A percentile compares a stretch with the other conserved stretches of the same genome.
These are phyloP conservation scores for Curvularia verruculosa DNA, from an alignment of 2,329 filamentous ascomycete genomes.

Conservation along the genomic window DNA sequence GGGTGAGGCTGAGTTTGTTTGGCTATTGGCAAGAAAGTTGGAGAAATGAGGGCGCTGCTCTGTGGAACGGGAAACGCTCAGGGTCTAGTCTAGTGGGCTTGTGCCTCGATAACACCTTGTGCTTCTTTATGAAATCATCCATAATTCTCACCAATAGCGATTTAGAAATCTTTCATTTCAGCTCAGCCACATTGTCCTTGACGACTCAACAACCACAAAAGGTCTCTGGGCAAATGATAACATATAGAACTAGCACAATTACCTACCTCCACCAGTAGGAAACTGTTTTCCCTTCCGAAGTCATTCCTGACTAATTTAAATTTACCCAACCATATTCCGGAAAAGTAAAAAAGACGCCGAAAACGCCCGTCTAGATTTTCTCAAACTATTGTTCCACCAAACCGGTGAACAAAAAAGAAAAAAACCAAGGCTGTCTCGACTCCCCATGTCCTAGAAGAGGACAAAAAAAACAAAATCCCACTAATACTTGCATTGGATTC, in stretches of 20 bases:
- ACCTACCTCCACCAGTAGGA: not conserved
- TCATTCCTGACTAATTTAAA: not conserved
- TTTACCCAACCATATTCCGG: not conserved
- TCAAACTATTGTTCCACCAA: not conserved
- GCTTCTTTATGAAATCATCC: not conserved
- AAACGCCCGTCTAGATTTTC: not conserved
- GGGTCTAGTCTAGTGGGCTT: not conserved
- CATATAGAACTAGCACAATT: not conserved
- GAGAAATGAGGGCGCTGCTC: not conserved
- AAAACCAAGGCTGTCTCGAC: too few relatives aligned
- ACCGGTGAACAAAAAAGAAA: not conserved
- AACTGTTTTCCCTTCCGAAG: not conserved
- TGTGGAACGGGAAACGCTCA: not conserved
- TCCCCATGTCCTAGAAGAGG: not conserved
- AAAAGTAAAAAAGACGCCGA: not conserved
- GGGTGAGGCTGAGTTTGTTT: conserved; percentile 36
- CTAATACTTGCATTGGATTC: not conserved
- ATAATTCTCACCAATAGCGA: not conserved
- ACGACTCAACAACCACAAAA: not conserved
- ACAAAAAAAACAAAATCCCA: not conserved
- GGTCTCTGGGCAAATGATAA: not conserved
- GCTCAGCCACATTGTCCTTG: not conserved
- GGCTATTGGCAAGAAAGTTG: conserved; percentile 35
- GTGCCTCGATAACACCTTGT: not conserved
- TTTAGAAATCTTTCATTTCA: not conserved